Evolutionary conservation across 495 filamentous ascomycete genomes (phyloP).

Genomic region (Extremus antarcticus): DNA sequence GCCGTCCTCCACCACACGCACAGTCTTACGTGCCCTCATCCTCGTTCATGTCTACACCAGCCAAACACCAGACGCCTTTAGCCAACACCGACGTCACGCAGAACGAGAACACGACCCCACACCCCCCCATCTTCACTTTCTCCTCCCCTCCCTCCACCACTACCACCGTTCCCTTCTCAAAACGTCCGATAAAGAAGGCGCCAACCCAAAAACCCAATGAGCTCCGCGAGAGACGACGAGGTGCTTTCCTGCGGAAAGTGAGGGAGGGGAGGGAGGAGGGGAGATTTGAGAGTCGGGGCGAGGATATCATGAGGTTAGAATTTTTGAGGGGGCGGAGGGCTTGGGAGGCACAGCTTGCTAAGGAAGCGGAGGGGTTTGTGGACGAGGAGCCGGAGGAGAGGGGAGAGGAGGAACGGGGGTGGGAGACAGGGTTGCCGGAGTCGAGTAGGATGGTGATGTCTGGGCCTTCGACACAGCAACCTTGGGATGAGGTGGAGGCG

Average conservation of each 20-base stretch:
- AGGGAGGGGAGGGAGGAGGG: slow-evolving; percentile 56
- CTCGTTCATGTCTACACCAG: slow-evolving; percentile 5
- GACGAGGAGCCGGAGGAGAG: slow-evolving; percentile 30
- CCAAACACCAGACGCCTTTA: background rate
- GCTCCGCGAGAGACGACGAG: slow-evolving; percentile 43
- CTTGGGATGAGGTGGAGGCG: slow-evolving; percentile 27
- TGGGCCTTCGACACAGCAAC: too few species aligned
- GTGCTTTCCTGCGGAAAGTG: slow-evolving; percentile 69
- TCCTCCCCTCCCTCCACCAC: background rate
- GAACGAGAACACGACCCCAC: background rate
- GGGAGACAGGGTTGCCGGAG: background rate
- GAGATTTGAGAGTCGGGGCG: slow-evolving; percentile 54
- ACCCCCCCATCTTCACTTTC: background rate
- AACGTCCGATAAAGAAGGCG: slow-evolving; percentile 29
- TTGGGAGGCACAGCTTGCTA: slow-evolving; percentile 37
- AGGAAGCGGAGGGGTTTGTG: slow-evolving; percentile 30
- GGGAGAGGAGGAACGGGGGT: slow-evolving; percentile 9
- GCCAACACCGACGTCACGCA: slow-evolving; percentile 1
- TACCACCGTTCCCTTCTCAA: slow-evolving; percentile 19
- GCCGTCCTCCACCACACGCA: slow-evolving; percentile 7
- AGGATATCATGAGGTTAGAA: slow-evolving; percentile 49
- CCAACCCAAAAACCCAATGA: slow-evolving; percentile 24
- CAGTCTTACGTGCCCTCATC: slow-evolving; percentile 7
- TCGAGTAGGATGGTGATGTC: slow-evolving; percentile 35
- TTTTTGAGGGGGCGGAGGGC: slow-evolving; percentile 35